These are phyloP conservation scores for Biscogniauxia mediterranea DNA, from an alignment of 2,329 filamentous ascomycete genomes.

Conservation along the genomic window DNA sequence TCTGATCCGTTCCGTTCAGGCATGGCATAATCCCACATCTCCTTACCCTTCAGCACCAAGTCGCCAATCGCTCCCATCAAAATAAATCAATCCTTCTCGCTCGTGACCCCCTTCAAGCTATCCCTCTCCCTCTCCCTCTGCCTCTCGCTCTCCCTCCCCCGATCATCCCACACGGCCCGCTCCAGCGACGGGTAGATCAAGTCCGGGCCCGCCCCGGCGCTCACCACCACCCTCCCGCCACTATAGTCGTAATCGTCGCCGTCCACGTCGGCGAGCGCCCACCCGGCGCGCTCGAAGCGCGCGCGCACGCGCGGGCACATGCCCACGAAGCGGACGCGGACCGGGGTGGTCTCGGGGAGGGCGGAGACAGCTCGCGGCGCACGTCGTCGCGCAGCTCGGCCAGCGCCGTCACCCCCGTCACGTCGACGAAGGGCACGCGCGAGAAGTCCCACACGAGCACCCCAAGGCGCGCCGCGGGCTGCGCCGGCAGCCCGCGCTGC, in stretches of 20 bases:
- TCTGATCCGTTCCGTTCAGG: neutral
- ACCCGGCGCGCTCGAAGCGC: constrained; percentile 29
- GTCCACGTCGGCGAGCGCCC: constrained; percentile 27
- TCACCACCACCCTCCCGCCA: constrained; percentile 12
- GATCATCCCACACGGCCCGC: constrained; percentile 30
- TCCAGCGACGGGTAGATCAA: constrained; percentile 29
- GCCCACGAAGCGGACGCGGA: constrained; percentile 30
- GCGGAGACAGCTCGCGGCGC: constrained; percentile 20
- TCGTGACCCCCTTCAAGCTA: constrained; percentile 27
- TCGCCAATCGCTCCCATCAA: too few species aligned
- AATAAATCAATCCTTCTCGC: constrained; percentile 25
- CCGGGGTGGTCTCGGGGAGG: constrained; percentile 13
- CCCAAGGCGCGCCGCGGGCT: constrained; percentile 27
- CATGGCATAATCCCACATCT: neutral
- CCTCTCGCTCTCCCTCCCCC: constrained; percentile 27
- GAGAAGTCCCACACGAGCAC: constrained; percentile 32
- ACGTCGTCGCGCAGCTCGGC: constrained; percentile 33
- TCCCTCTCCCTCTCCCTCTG: constrained; percentile 25
- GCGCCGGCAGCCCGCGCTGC: constrained; percentile 15
- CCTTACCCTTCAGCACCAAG: neutral
- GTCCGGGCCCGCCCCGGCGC: constrained; percentile 22
- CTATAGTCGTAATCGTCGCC: constrained; percentile 13
- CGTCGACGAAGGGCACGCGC: constrained; percentile 31
- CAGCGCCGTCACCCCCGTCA: constrained; percentile 31
- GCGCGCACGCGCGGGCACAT: constrained; percentile 20